A percentile compares a stretch with the other conserved stretches of the same genome.
phyloP scores from a whole-genome alignment of 2,329 filamentous ascomycete species.

The Emydomyces testavorans region DNA sequence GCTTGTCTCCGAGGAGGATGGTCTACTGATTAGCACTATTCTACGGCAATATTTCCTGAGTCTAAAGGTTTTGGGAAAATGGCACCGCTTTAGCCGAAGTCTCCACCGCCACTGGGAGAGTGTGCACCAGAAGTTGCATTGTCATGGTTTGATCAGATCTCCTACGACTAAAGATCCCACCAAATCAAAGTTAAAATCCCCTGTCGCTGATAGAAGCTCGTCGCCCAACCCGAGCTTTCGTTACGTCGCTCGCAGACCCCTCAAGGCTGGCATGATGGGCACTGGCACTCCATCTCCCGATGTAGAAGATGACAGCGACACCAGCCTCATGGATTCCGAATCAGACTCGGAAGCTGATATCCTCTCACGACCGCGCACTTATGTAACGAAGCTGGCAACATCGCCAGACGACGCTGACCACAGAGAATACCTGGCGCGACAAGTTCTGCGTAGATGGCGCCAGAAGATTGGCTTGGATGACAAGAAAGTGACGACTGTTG shows the following conservation, averaged over 20 bases:
- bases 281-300: not conserved
- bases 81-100: conserved; percentile 57
- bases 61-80: conserved; percentile 66
- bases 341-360: conserved; percentile 35
- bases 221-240: conserved; percentile 2
- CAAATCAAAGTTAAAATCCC: not conserved
- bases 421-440: conserved; percentile 54
- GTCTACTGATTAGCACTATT: conserved; percentile 73
- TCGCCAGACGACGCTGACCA: conserved; percentile 41
- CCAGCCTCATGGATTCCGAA: conserved; percentile 24
- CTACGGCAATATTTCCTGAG: conserved; percentile 86
- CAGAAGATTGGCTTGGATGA: conserved; percentile 52
- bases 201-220: not conserved
- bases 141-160: conserved; percentile 5
- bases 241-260: conserved; percentile 5
- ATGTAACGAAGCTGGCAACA: conserved; percentile 29
- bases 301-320: conserved; percentile 15
- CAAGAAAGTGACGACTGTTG: conserved; percentile 37
- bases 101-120: conserved; percentile 54
- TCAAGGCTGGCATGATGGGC: conserved; percentile 1
- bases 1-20: conserved; percentile 74
- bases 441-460: conserved; percentile 63
- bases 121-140: conserved; percentile 50
- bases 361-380: conserved; percentile 29
- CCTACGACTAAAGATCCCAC: not conserved